Conservation (phyloP, 1,284 basidiomycete species). For the Tylopilus orsonianus region DNA sequence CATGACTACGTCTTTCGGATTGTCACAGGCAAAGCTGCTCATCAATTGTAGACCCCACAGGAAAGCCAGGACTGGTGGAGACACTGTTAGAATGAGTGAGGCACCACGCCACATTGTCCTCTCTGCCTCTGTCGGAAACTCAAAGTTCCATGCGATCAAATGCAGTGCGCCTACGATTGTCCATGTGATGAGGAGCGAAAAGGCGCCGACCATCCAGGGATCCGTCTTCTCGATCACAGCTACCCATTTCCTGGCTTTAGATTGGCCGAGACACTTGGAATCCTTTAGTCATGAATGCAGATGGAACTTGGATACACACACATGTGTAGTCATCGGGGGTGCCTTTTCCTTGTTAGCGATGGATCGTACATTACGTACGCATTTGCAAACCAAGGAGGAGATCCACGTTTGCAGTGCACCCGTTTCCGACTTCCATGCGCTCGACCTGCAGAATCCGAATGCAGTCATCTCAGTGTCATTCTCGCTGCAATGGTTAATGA, state of each 20-base stretch:
- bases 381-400: background rate
- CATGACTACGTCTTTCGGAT: background rate
- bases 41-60: background rate
- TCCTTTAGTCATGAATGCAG: background rate
- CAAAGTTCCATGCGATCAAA: background rate
- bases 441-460: background rate
- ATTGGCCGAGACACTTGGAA: background rate
- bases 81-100: background rate
- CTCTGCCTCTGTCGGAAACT: background rate
- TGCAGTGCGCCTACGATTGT: background rate
- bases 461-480: background rate
- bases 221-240: background rate
- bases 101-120: background rate
- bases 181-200: background rate
- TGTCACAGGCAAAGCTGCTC: background rate
- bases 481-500: too few species aligned
- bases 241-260: background rate
- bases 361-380: background rate
- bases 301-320: background rate
- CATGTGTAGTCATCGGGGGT: background rate
- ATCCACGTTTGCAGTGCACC: background rate
- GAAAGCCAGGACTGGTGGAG: background rate
- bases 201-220: background rate
- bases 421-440: background rate
- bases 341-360: background rate